Base-by-base conservation (phyloP, 176 grass and related monocot genomes). In the Luzula sylvatica region DNA sequence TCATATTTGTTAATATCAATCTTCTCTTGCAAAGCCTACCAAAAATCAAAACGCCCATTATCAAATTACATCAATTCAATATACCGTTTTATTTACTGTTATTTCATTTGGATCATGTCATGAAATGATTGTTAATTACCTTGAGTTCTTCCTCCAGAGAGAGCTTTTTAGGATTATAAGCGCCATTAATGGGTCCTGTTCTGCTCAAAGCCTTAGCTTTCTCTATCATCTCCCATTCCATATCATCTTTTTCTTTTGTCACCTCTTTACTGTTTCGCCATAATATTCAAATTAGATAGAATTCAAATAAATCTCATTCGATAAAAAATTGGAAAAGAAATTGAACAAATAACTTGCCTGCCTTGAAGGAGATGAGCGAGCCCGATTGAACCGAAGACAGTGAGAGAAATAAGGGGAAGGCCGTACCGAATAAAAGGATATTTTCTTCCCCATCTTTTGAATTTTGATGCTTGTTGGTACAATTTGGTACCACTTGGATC, bases 191-290 rank as follows among this genome's bases (percentile, higher is more conserved):
- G 0, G 84, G 84, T 28, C 92, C 78, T 38, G 68, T 86, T 69
- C 77, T 64, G 55, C 73, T 89, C 16, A 89, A 39, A 46, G 92
- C 77, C 72, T 72, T 82, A 53, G 70, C 89, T 55, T 78, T 89
- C 69, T 89, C 85, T 58, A 86, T 74, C 1, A 96, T 83, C 68
- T 89, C 61, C 92, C 92, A 89, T 72, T 96, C 92, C 16, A 96
- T 66, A 69, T 96, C 85, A 46, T 96, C 92, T 54, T 79, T 96
- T 76, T 96, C 81, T 58, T 96, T 89, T 3, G 78, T 79, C 25
- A 96, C 81, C 53, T 96, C 92, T 75, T 96, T 89, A 54, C 85
- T 86, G 81, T 27, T 54, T 19, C 47, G 16, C 40, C 53, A n/a
- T n/a, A n/a, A n/a, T n/a, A n/a, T n/a, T n/a, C n/a, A n/a, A n/a